phyloP scores from a whole-genome alignment of 352 stramenopile species.

The Globisporangium lucens region DNA sequence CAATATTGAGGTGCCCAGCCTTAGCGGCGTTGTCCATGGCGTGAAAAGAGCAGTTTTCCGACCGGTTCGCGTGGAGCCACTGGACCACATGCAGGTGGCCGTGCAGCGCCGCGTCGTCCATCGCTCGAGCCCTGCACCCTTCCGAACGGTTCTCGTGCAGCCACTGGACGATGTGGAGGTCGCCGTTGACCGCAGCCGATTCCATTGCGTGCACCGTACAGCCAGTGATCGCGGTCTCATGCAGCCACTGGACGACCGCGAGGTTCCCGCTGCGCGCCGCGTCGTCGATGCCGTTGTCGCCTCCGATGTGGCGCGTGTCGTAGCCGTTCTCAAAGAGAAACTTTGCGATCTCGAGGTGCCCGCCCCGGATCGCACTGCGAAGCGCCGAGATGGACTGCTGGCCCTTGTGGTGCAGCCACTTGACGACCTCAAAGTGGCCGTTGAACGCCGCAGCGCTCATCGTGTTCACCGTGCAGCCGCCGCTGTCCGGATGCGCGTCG shows the following conservation, averaged over 20 bases:
- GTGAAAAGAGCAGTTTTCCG: neutral
- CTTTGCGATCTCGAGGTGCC: conserved; percentile 12
- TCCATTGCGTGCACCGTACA: conserved; percentile 10
- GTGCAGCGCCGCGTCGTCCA: neutral
- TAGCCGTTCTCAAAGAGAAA: conserved; percentile 15
- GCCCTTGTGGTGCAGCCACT: conserved; percentile 17
- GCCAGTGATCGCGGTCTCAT: neutral
- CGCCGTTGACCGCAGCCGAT: neutral
- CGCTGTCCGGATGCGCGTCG: neutral
- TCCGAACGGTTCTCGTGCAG: conserved; percentile 4
- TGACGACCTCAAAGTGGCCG: conserved; percentile 6
- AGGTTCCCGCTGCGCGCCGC: conserved; percentile 11
- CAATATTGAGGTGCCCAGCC: neutral
- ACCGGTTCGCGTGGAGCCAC: neutral
- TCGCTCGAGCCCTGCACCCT: neutral
- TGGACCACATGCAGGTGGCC: neutral
- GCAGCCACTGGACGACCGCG: conserved; percentile 5
- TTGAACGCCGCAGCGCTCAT: conserved; percentile 3
- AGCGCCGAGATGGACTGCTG: conserved; percentile 11
- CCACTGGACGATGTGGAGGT: conserved; percentile 8
- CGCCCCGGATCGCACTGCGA: neutral
- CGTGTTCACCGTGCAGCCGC: neutral
- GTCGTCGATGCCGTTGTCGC: conserved; percentile 9
- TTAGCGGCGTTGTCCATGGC: neutral
- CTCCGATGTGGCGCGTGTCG: conserved; percentile 7